Base-by-base conservation (phyloP, 1,139 yeast genomes). In the Taphrina pruni region DNA sequence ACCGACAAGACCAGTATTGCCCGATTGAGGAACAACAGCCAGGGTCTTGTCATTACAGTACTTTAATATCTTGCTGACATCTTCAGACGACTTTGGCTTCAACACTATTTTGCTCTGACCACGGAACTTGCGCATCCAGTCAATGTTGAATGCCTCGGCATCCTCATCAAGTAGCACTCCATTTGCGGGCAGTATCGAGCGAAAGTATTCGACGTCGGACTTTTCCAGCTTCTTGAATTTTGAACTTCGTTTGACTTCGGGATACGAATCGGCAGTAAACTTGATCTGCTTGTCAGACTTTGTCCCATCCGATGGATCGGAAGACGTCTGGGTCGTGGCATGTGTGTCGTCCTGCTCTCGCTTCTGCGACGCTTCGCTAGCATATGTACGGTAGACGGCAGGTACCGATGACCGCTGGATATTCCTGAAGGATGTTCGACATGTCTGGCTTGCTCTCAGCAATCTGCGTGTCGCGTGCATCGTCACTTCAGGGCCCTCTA, bases 1-100 rank as follows among this genome's bases (percentile, higher is more conserved):
- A 70, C 98, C 99, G 50, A 94, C 99, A 67, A 93, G 84, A 21
- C 97, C 97, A 2, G 98, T 93, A 79, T 93, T 93, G 72, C 99
- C 99, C 76, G 98, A 97, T 79, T 94, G 98, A 12, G 99, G 98
- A 6, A 91, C 97, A 60, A 93, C 88, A 0, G 98, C 97, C 50
- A 93, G 80, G 72, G 83, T 85, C 65, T 87, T 81, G 43, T 88
- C 90, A 76, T 90, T 89, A 82, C 97, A 91, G 79, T 91, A 89
- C 77, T 87, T 87, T 75, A 94, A 77, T 72, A 94, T 90, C 74
- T 85, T 76, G 2, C 94, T 83, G 26, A 94, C 88, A 78, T 94
- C 95, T 71, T 88, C 86, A 1, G 92, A 86, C 20, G 90, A 85
- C 75, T 88, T 89, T 50, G 99, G 99, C 77, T 89, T 91, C 73